Base-by-base conservation (phyloP, 768 basidiomycete genomes). In the Infundibulicybe gibba region DNA sequence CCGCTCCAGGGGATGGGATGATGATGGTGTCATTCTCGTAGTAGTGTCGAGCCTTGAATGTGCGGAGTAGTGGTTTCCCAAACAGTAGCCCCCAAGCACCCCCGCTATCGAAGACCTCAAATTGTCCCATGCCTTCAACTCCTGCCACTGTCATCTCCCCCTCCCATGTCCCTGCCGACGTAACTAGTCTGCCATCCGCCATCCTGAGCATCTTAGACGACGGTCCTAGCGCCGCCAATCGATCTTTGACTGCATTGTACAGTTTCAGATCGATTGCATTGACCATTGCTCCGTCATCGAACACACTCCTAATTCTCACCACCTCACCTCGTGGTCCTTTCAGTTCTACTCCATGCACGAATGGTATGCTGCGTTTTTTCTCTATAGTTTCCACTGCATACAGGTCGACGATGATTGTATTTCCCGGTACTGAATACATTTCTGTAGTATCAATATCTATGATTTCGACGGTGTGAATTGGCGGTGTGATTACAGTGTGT, bases 251-350 rank as follows among this genome's bases (percentile, higher is more conserved):
- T 15, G 32, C 4, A 34, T 45, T 14, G 39, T 45, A 54, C 8
- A 46, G 6, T 11, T 9, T 35, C 14, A 52, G 52, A 55, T 52
- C 0, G 52, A n/a, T n/a, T n/a, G n/a, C n/a, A n/a, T n/a, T n/a
- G n/a, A n/a, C n/a, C n/a, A n/a, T n/a, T n/a, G n/a, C 52, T 0
- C 58, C 56, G 14, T 44, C 49, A 30, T 60, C 56, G 1, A 51
- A 37, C 2, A 51, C 16, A 9, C 43, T 51, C 0, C 46, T 19
- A 6, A 54, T 38, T 8, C 51, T 15, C 2, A 40, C 51, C 20
- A 38, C 17, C 14, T 57, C 54, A 0, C 58, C 58, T 13, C 40
- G 13, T 3, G 54, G 54, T 15, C 58, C 47, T 1, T 52, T 35
- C 16, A 58, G 10, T 19, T 42, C 37, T 9, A 52, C 37, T 32